A percentile compares a stretch with the other conserved stretches of the same genome.
phyloP scores from a whole-genome alignment of 305 asterid genomes.

The Nicotiana rustica region DNA sequence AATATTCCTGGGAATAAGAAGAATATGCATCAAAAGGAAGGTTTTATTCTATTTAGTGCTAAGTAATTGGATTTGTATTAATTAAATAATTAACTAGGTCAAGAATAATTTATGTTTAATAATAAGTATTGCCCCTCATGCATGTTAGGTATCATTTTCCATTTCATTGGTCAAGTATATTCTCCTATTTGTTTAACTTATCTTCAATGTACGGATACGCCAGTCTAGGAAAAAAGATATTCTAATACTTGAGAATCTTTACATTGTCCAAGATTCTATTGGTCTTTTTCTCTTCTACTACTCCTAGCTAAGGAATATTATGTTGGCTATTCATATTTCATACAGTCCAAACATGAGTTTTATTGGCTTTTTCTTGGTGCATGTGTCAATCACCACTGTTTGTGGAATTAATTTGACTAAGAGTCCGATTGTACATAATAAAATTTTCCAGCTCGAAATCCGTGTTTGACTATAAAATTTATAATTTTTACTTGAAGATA shows the following conservation, averaged over 20 bases:
- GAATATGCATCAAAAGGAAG: constrained; percentile 41
- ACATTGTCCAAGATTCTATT: constrained; percentile 46
- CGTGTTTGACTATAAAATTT: too few species aligned
- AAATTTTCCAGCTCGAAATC: too few species aligned
- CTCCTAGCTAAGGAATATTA: neutral
- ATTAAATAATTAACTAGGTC: constrained; percentile 10
- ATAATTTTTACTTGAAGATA: too few species aligned
- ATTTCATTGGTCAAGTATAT: constrained; percentile 50
- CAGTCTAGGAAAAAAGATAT: constrained; percentile 34
- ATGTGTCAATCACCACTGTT: constrained; percentile 5
- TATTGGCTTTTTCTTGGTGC: constrained; percentile 25
- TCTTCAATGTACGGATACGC: constrained; percentile 33
- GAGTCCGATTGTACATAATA: too few species aligned
- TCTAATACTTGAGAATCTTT: constrained; percentile 49
- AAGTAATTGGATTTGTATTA: neutral
- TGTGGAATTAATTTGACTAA: constrained; percentile 1
- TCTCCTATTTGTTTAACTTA: constrained; percentile 46
- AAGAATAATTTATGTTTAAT: neutral
- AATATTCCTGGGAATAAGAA: constrained; percentile 47
- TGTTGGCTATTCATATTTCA: constrained; percentile 21
- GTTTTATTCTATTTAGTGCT: neutral
- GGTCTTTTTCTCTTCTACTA: constrained; percentile 5
- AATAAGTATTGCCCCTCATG: constrained; percentile 15
- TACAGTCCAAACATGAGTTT: constrained; percentile 21
- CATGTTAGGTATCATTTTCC: neutral